These are phyloP conservation scores for Penicillium janthinellum DNA, from an alignment of 2,329 filamentous ascomycete genomes.

Conservation along the genomic window DNA sequence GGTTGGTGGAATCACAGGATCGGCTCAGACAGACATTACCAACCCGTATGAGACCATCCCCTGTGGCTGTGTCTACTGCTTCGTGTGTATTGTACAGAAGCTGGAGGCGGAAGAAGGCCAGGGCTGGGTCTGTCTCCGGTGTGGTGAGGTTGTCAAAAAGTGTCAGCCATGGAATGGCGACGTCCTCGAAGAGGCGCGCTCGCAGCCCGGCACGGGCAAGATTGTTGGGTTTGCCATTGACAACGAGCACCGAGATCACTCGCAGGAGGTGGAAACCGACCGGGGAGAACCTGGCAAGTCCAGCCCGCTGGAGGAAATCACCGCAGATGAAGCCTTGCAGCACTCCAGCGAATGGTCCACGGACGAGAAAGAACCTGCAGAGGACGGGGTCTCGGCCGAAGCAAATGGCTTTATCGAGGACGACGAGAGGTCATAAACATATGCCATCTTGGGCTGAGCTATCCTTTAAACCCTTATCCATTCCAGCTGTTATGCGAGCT, in stretches of 20 bases:
- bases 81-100: constrained; percentile 87
- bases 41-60: constrained; percentile 92
- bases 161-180: constrained; percentile 93
- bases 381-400: constrained; percentile 11
- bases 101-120: constrained; percentile 92
- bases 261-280: constrained; percentile 12
- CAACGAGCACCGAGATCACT: constrained; percentile 22
- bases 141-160: constrained; percentile 78
- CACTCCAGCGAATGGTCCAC: constrained; percentile 43
- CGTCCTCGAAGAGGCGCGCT: constrained; percentile 59
- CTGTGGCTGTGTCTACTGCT: constrained; percentile 93
- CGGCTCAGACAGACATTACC: constrained; percentile 87
- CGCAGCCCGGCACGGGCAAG: constrained; percentile 40
- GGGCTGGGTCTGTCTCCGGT: constrained; percentile 88
- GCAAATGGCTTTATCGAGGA: constrained; percentile 5
- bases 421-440: constrained; percentile 3
- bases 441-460: not conserved
- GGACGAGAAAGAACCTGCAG: constrained; percentile 34
- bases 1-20: constrained; percentile 78
- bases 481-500: not conserved
- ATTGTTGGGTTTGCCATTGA: constrained; percentile 47
- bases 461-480: constrained; percentile 11
- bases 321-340: constrained; percentile 36
- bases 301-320: constrained; percentile 31
- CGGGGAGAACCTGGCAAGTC: constrained; percentile 14